phyloP scores from a whole-genome alignment of 176 grass and related monocot genomes.

The Carex parvula region DNA sequence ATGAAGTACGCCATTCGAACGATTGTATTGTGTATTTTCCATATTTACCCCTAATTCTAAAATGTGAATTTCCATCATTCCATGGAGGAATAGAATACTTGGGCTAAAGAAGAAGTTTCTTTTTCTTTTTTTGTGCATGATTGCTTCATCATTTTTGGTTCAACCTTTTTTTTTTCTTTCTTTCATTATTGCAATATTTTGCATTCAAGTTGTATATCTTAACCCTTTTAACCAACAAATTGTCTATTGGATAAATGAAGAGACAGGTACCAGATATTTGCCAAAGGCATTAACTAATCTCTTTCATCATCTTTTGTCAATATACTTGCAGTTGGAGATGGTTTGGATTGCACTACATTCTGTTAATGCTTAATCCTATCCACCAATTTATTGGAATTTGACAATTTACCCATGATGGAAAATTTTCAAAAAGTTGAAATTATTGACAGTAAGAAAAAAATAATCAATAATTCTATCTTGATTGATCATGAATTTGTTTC shows the following conservation, averaged over 20 bases:
- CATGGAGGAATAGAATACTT: not conserved
- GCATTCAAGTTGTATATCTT: not conserved
- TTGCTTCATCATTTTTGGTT: not conserved
- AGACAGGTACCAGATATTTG: not conserved
- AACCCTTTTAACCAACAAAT: no score
- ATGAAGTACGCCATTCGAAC: no score
- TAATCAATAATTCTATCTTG: not conserved
- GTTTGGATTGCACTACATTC: not conserved
- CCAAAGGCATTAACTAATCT: not conserved
- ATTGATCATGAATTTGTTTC: not conserved
- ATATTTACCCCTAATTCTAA: not conserved
- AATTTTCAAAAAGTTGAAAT: not conserved
- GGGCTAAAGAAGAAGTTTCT: not conserved
- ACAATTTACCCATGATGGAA: not conserved
- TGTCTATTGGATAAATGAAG: constrained; percentile 3
- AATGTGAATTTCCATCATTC: not conserved
- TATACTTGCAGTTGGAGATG: not conserved
- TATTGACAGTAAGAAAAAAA: not conserved
- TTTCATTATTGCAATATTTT: not conserved
- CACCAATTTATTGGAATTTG: constrained; percentile 13
- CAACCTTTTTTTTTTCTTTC: not conserved
- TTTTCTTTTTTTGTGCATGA: not conserved
- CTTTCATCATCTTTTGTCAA: not conserved
- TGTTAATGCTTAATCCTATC: not conserved
- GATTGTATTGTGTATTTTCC: no score